A percentile compares a stretch with the other conserved stretches of the same genome.
These are phyloP conservation scores for Escallonia herrerae DNA, from an alignment of 129 eudicot genomes.

Conservation along the genomic window DNA sequence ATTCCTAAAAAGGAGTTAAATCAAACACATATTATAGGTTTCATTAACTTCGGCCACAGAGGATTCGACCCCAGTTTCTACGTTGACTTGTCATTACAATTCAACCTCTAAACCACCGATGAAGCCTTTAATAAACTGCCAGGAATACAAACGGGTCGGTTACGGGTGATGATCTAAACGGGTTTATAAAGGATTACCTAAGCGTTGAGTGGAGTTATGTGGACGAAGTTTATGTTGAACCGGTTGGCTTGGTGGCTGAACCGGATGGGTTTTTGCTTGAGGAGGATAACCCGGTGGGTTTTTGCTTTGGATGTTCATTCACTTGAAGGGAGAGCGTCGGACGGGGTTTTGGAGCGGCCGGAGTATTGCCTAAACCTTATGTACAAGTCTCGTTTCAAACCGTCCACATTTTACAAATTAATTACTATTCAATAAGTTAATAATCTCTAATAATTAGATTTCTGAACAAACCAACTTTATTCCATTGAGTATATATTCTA, in stretches of 20 bases:
- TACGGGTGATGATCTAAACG: slow-evolving; percentile 26
- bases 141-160: slow-evolving; percentile 45
- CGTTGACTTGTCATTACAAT: slow-evolving; percentile 62
- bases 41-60: slow-evolving; percentile 45
- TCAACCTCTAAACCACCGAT: slow-evolving; percentile 36
- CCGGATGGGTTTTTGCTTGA: slow-evolving; percentile 60
- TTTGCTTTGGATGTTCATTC: slow-evolving; percentile 85
- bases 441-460: too few relatives aligned
- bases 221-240: slow-evolving; percentile 59
- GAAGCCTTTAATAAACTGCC: slow-evolving; percentile 41
- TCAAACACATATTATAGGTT: background rate
- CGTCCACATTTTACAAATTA: too few relatives aligned
- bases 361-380: background rate
- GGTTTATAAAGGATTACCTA: slow-evolving; percentile 38
- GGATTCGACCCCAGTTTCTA: slow-evolving; percentile 70
- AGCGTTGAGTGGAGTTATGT: slow-evolving; percentile 26
- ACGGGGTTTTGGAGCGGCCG: slow-evolving; percentile 44
- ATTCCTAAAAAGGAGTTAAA: too few relatives aligned
- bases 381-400: too few relatives aligned
- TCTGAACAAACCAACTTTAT: too few relatives aligned
- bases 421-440: too few relatives aligned
- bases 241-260: slow-evolving; percentile 60
- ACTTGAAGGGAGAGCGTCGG: slow-evolving; percentile 68
- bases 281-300: slow-evolving; percentile 50
- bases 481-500: too few relatives aligned